Conservation (phyloP, 2,329 filamentous ascomycete species). For the Penicillium nordicum region DNA sequence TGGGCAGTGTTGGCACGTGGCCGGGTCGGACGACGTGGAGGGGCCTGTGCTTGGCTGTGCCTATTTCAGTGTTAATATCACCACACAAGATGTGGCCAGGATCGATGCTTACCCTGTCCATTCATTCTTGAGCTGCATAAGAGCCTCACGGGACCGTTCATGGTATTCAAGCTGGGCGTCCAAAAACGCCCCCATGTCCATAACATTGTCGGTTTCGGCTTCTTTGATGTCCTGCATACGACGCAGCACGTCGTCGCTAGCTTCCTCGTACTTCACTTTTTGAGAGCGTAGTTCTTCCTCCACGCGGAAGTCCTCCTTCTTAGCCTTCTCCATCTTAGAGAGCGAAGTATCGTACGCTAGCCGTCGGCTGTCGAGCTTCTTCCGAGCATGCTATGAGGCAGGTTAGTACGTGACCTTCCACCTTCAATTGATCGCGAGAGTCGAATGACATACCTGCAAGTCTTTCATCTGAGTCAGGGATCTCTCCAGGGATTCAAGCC, state of each 20-base stretch:
- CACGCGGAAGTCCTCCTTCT: conserved; percentile 87
- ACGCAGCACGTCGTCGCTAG: conserved; percentile 83
- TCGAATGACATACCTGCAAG: conserved; percentile 68
- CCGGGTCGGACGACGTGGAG: conserved; percentile 45
- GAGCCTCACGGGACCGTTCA: conserved; percentile 82
- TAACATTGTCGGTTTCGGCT: conserved; percentile 76
- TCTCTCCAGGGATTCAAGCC: conserved; percentile 88
- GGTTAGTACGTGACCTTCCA: neutral
- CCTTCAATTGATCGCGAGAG: neutral
- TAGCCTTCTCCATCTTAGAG: conserved; percentile 86
- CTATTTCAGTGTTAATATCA: conserved; percentile 13
- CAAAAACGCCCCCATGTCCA: conserved; percentile 74
- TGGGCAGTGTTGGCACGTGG: conserved; percentile 63
- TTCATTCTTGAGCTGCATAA: conserved; percentile 65
- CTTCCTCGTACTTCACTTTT: conserved; percentile 95
- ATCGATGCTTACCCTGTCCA: conserved; percentile 57
- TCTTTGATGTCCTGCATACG: conserved; percentile 98
- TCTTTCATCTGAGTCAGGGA: conserved; percentile 95
- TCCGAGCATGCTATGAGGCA: conserved; percentile 64
- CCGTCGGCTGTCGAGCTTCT: conserved; percentile 87
- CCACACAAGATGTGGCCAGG: neutral
- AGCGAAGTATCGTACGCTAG: conserved; percentile 88
- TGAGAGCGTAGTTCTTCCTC: conserved; percentile 89
- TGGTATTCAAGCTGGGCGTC: conserved; percentile 89
- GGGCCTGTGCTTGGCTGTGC: conserved; percentile 23